Conservation (phyloP, 192 early-diverging fungal species). For the Spizellomyces sp. region DNA sequence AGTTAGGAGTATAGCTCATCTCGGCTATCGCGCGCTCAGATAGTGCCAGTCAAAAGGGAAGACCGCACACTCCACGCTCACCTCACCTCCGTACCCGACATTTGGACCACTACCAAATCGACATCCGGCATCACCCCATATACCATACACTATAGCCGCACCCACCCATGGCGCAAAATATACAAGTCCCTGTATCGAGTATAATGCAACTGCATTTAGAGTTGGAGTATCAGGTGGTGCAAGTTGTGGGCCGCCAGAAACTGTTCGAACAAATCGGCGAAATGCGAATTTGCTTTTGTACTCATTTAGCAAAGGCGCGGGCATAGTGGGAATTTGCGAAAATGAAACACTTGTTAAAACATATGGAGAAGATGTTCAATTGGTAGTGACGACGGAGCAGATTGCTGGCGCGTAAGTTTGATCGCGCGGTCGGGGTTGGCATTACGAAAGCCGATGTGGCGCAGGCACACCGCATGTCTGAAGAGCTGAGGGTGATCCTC, state of each 20-base stretch:
- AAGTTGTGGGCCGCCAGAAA: constrained; percentile 19
- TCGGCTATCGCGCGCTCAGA: background rate
- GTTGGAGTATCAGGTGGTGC: constrained; percentile 13
- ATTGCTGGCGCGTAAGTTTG: too few relatives aligned
- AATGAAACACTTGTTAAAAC: too few relatives aligned
- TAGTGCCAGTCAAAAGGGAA: background rate
- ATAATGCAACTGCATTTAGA: background rate
- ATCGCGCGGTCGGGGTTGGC: too few relatives aligned
- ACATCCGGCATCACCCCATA: constrained; percentile 26
- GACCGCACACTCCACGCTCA: background rate
- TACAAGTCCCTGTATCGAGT: background rate
- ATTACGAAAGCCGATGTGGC: too few relatives aligned
- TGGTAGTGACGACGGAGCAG: too few relatives aligned
- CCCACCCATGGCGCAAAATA: constrained; percentile 22
- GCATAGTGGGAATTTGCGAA: background rate
- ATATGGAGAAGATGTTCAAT: too few relatives aligned
- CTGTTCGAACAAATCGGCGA: constrained; percentile 20
- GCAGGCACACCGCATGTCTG: too few relatives aligned
- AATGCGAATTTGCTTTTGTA: constrained; percentile 14
- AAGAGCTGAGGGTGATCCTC: background rate
- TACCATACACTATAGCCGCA: constrained; percentile 19
- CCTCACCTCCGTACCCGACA: constrained; percentile 25
- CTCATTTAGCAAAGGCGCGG: constrained; percentile 26
- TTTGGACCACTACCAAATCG: constrained; percentile 14
- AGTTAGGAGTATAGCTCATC: background rate